phyloP scores from a whole-genome alignment of 2,329 filamentous ascomycete species.

The Sporothrix luriei region DNA sequence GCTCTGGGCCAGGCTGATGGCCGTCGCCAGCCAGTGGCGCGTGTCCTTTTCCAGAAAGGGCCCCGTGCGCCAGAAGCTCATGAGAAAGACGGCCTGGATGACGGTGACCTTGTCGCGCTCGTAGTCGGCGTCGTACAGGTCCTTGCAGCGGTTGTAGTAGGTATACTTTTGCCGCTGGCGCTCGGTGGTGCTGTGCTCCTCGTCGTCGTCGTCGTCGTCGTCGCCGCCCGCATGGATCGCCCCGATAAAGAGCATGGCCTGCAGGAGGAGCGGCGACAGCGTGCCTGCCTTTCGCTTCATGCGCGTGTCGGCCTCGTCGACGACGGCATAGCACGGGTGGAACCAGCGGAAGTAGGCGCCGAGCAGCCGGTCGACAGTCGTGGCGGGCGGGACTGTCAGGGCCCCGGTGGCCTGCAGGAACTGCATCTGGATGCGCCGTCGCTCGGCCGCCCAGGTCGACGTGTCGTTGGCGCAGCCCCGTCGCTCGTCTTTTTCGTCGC shows the following conservation, averaged over 20 bases:
- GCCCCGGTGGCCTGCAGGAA: not conserved
- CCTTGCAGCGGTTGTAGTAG: conserved; percentile 19
- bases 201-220: too few relatives aligned
- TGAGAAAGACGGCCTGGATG: conserved; percentile 2
- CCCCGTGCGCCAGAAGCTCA: conserved; percentile 18
- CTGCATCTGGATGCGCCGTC: not conserved
- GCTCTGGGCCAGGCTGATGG: conserved; percentile 13
- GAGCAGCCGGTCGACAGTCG: conserved; percentile 25
- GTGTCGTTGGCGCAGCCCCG: not conserved
- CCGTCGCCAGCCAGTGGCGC: conserved; percentile 14
- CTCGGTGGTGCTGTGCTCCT: not conserved
- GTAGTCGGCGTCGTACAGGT: conserved; percentile 13
- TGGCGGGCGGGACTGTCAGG: not conserved
- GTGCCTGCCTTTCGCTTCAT: not conserved
- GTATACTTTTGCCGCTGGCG: not conserved
- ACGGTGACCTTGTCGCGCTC: conserved; percentile 10
- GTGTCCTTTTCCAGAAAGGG: conserved; percentile 6
- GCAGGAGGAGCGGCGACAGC: not conserved
- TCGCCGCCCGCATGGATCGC: not conserved
- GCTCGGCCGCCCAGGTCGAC: not conserved
- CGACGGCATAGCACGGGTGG: conserved; percentile 34
- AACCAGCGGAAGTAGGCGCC: conserved; percentile 17
- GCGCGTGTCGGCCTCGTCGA: conserved; percentile 12
- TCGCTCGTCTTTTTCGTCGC: not conserved
- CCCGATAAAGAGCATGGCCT: not conserved